A percentile compares a stretch with the other conserved stretches of the same genome.
These are phyloP conservation scores for Paradendryphiella salina DNA, from an alignment of 2,329 filamentous ascomycete genomes.

Conservation along the genomic window DNA sequence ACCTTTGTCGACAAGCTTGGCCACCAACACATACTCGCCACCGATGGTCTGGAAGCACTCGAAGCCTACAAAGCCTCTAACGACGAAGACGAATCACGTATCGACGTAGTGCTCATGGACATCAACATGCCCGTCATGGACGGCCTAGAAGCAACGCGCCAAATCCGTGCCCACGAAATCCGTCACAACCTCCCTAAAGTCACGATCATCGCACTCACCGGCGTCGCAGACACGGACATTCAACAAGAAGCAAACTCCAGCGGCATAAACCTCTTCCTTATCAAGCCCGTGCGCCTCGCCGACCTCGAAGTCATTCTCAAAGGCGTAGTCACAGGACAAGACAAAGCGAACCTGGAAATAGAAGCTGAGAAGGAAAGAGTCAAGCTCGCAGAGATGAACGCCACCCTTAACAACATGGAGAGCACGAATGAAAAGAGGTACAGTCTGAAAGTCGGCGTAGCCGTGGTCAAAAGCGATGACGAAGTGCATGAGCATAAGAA, in stretches of 20 bases:
- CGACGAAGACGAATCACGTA: constrained; percentile 15
- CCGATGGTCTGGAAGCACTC: constrained; percentile 46
- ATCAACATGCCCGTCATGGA: constrained; percentile 48
- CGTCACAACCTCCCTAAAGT: constrained; percentile 49
- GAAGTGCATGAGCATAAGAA: constrained; percentile 5
- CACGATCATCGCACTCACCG: constrained; percentile 58
- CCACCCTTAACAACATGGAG: constrained; percentile 7
- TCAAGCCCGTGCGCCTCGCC: constrained; percentile 55
- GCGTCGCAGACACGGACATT: constrained; percentile 55
- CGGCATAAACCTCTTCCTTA: constrained; percentile 60
- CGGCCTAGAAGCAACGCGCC: constrained; percentile 47
- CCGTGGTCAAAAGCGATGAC: constrained; percentile 7
- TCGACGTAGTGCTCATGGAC: constrained; percentile 44
- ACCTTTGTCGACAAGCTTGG: constrained; percentile 44
- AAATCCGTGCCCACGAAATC: constrained; percentile 53
- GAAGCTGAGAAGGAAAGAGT: constrained; percentile 16
- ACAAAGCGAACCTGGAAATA: constrained; percentile 26
- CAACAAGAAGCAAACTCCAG: constrained; percentile 56
- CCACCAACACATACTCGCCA: constrained; percentile 39
- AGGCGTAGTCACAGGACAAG: constrained; percentile 38
- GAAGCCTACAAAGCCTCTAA: constrained; percentile 32
- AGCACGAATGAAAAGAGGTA: neutral
- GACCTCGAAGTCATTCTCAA: constrained; percentile 50
- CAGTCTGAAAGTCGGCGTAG: constrained; percentile 8
- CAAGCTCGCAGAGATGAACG: constrained; percentile 4